Evolutionary conservation across 163 green algal species (phyloP).

Genomic region (Volvox carteri): DNA sequence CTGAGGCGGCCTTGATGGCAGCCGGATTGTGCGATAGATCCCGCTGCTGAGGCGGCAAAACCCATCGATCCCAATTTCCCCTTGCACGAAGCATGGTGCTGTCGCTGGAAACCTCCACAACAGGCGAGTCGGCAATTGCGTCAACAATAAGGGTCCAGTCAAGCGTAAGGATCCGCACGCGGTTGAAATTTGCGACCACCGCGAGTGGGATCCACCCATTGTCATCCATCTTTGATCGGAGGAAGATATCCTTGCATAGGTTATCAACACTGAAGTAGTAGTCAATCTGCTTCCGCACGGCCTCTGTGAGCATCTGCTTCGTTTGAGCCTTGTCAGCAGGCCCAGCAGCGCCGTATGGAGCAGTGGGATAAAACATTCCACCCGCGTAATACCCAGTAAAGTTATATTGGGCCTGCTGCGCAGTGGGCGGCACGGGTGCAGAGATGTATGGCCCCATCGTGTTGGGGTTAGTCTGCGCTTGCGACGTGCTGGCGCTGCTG

Average conservation of each 20-base stretch:
- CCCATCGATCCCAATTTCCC: constrained; percentile 84
- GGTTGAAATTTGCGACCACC: constrained; percentile 93
- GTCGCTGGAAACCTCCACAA: constrained; percentile 84
- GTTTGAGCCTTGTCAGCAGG: constrained; percentile 52
- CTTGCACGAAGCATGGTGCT: constrained; percentile 76
- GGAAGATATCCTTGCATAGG: constrained; percentile 93
- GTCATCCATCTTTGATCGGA: constrained; percentile 94
- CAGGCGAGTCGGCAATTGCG: constrained; percentile 71
- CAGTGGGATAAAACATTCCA: constrained; percentile 79
- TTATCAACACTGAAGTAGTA: constrained; percentile 97
- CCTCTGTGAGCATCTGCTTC: constrained; percentile 70
- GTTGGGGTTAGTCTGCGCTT: constrained; percentile 21
- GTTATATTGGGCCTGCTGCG: constrained; percentile 56
- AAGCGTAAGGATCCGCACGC: constrained; percentile 90
- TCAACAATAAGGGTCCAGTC: constrained; percentile 86
- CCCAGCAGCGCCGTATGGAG: constrained; percentile 59
- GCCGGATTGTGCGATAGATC: constrained; percentile 69
- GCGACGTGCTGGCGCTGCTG: constrained; percentile 10
- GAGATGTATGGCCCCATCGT: constrained; percentile 53
- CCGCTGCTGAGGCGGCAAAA: constrained; percentile 81
- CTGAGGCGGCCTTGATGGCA: constrained; percentile 15
- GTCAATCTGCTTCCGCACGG: constrained; percentile 87
- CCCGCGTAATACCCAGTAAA: constrained; percentile 58
- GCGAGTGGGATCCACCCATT: constrained; percentile 91
- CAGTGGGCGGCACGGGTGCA: constrained; percentile 43